phyloP scores from a whole-genome alignment of 1,284 basidiomycete species.

The Ustilago cynodontis region DNA sequence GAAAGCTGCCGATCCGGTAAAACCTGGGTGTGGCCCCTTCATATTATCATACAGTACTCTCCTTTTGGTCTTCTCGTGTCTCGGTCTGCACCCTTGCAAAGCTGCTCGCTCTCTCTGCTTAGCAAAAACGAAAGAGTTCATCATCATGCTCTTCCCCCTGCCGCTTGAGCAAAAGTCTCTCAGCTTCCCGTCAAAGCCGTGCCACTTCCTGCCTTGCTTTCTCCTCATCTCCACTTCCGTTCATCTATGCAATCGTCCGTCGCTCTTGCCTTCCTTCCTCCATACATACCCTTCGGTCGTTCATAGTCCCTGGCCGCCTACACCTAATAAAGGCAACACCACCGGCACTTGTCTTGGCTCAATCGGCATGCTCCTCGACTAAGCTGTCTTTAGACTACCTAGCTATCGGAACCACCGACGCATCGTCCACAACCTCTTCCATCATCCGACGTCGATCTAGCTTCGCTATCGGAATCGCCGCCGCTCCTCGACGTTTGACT shows the following conservation, averaged over 20 bases:
- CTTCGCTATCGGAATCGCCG: background rate
- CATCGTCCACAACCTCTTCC: background rate
- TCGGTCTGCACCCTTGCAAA: background rate
- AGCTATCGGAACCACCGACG: background rate
- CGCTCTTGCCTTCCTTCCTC: background rate
- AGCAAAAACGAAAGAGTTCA: conserved; percentile 7
- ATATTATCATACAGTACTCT: background rate
- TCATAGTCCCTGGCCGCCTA: background rate
- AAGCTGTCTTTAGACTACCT: background rate
- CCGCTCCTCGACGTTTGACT: background rate
- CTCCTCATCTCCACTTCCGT: background rate
- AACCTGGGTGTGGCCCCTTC: conserved; percentile 24
- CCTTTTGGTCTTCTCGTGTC: background rate
- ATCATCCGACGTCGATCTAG: conserved; percentile 7
- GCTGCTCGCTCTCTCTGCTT: conserved; percentile 10
- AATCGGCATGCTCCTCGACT: background rate
- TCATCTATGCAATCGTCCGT: background rate
- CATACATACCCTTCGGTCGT: background rate
- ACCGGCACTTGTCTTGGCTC: background rate
- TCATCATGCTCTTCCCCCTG: background rate
- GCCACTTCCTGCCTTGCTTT: background rate
- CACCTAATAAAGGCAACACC: background rate
- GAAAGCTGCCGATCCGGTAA: conserved; percentile 28
- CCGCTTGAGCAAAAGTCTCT: background rate
- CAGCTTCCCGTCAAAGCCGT: background rate